A percentile compares a stretch with the other conserved stretches of the same genome.
phyloP scores from a whole-genome alignment of 805 yeast genomes.

The Saturnispora dispora region DNA sequence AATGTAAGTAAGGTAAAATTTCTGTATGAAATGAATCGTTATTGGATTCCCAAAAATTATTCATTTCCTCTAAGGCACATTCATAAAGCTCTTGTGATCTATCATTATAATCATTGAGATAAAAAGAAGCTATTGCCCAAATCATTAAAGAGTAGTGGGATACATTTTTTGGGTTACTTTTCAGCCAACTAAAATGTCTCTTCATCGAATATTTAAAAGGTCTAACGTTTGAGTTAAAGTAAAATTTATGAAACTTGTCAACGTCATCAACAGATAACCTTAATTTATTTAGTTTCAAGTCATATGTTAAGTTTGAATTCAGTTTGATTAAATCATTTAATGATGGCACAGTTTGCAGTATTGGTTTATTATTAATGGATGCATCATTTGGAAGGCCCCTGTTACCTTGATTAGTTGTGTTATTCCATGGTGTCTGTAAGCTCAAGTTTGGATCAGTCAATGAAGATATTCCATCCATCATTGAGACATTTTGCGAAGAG shows the following conservation, averaged over 20 bases:
- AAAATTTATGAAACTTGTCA: constrained; percentile 15
- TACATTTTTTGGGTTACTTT: constrained; percentile 15
- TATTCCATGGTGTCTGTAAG: neutral
- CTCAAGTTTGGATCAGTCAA: neutral
- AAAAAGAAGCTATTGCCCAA: constrained; percentile 18
- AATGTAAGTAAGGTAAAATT: constrained; percentile 21
- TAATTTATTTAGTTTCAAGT: constrained; percentile 13
- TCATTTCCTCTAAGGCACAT: constrained; percentile 12
- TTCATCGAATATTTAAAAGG: constrained; percentile 15
- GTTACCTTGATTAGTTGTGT: neutral
- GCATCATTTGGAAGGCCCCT: neutral
- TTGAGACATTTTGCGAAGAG: neutral
- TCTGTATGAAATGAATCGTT: constrained; percentile 13
- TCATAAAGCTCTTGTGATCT: constrained; percentile 16
- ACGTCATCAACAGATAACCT: constrained; percentile 18
- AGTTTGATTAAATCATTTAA: constrained; percentile 1
- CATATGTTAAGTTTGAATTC: constrained; percentile 3
- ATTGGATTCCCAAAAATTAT: constrained; percentile 15
- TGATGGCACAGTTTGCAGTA: neutral
- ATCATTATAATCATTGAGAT: constrained; percentile 14
- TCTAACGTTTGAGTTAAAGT: constrained; percentile 11
- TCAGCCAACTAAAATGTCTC: constrained; percentile 17
- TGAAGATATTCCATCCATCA: neutral
- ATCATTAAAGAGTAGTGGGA: constrained; percentile 18
- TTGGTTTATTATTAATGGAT: neutral